Evolutionary conservation across 371 early-diverging fungal species (phyloP).

Genomic region (Rhizopus arrhizus): DNA sequence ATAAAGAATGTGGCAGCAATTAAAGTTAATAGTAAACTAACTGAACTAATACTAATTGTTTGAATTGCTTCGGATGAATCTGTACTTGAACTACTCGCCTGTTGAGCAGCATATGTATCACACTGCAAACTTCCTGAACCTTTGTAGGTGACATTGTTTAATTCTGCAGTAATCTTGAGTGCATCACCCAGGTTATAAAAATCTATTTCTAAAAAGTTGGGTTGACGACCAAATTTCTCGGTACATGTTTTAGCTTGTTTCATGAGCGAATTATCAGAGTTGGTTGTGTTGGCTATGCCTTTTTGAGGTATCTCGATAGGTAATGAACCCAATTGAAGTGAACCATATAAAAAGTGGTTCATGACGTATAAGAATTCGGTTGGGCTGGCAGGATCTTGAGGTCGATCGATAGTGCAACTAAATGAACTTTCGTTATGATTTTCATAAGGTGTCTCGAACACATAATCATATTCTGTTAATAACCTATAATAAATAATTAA

Average conservation of each 20-base stretch:
- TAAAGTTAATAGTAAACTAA: conserved; percentile 17
- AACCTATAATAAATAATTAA: conserved; percentile 40
- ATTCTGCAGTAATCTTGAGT: conserved; percentile 55
- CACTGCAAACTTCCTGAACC: conserved; percentile 23
- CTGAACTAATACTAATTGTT: conserved; percentile 11
- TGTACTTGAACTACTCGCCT: neutral
- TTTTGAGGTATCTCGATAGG: conserved; percentile 56
- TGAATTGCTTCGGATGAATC: conserved; percentile 14
- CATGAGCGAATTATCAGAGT: conserved; percentile 43
- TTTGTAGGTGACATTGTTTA: conserved; percentile 66
- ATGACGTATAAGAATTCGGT: conserved; percentile 57
- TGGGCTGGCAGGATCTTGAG: conserved; percentile 36
- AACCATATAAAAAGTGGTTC: conserved; percentile 62
- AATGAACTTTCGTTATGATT: conserved; percentile 46
- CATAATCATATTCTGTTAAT: conserved; percentile 54
- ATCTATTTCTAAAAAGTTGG: conserved; percentile 77
- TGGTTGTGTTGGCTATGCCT: conserved; percentile 52
- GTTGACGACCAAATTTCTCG: conserved; percentile 52
- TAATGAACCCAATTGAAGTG: conserved; percentile 32
- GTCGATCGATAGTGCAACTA: conserved; percentile 58
- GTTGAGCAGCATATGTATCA: conserved; percentile 16
- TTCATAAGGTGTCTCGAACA: conserved; percentile 63
- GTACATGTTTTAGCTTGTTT: conserved; percentile 50
- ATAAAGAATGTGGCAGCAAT: conserved; percentile 21
- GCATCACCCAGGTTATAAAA: conserved; percentile 70